A percentile compares a stretch with the other conserved stretches of the same genome.
These are phyloP conservation scores for Cutaneotrichosporon dermatis DNA, from an alignment of 1,284 basidiomycete species.

Conservation along the genomic window DNA sequence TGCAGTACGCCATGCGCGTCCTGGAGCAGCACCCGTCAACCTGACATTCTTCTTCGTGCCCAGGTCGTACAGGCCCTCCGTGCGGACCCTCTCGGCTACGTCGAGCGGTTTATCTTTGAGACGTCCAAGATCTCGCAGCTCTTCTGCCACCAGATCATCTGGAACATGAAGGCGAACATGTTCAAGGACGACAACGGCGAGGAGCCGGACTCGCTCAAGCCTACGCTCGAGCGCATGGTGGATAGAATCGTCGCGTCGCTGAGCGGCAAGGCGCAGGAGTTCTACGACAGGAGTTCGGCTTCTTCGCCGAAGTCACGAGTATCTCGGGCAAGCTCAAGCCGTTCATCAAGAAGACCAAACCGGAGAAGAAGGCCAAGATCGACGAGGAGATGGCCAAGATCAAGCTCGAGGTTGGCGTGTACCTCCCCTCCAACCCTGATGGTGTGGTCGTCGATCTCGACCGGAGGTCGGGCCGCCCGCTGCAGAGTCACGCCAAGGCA, in stretches of 20 bases:
- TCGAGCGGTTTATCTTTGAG: slow-evolving; percentile 92
- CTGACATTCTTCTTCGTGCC: slow-evolving; percentile 97
- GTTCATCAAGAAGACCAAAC: slow-evolving; percentile 90
- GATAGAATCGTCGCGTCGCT: slow-evolving; percentile 75
- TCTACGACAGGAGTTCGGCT: slow-evolving; percentile 95
- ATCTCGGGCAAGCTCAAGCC: slow-evolving; percentile 98
- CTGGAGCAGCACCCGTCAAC: slow-evolving; percentile 88
- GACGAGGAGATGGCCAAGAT: slow-evolving; percentile 99
- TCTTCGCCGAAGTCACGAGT: slow-evolving; percentile 94
- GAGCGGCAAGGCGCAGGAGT: slow-evolving; percentile 82
- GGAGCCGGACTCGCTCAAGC: slow-evolving; percentile 82
- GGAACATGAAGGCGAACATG: slow-evolving; percentile 99
- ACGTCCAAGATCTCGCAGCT: slow-evolving; percentile 95
- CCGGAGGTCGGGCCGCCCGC: slow-evolving; percentile 88
- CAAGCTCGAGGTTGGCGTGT: slow-evolving; percentile 85
- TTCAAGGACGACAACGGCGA: slow-evolving; percentile 84
- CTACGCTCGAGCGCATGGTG: slow-evolving; percentile 81
- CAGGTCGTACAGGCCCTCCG: slow-evolving; percentile 96
- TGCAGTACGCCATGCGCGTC: slow-evolving; percentile 96
- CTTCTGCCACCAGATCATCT: slow-evolving; percentile 99
- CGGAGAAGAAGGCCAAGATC: slow-evolving; percentile 96
- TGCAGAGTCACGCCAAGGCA: slow-evolving; percentile 98
- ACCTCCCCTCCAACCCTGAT: slow-evolving; percentile 95
- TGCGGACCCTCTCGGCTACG: slow-evolving; percentile 84
- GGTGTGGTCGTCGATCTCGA: slow-evolving; percentile 94